A percentile compares a stretch with the other conserved stretches of the same genome.
These are phyloP conservation scores for Dryadomyces quercivorus DNA, from an alignment of 2,329 filamentous ascomycete species.

Conservation along the genomic window DNA sequence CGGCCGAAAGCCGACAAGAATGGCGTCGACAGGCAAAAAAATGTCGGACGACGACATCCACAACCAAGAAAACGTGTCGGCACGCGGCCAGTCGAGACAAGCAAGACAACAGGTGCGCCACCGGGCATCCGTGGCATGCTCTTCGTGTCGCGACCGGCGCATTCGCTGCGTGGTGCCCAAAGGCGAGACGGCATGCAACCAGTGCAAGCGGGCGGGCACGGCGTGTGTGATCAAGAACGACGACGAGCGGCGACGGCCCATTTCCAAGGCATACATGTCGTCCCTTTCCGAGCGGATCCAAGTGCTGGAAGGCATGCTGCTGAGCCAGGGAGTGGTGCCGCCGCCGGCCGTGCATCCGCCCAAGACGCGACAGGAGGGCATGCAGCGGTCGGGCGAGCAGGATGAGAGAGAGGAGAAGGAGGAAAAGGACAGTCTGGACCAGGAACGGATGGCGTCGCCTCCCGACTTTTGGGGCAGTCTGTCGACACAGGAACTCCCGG, in stretches of 20 bases:
- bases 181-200: slow-evolving; percentile 36
- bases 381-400: too few species aligned
- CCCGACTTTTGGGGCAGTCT: slow-evolving; percentile 19
- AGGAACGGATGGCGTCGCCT: slow-evolving; percentile 19
- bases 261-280: slow-evolving; percentile 46
- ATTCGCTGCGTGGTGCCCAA: slow-evolving; percentile 40
- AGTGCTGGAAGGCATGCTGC: slow-evolving; percentile 37
- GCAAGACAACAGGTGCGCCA: slow-evolving; percentile 27
- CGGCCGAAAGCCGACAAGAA: not conserved
- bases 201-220: slow-evolving; percentile 37
- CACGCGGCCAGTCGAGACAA: slow-evolving; percentile 17
- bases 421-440: not conserved
- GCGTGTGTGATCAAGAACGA: slow-evolving; percentile 45
- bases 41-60: slow-evolving; percentile 14
- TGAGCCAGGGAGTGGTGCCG: slow-evolving; percentile 33
- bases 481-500: too few species aligned
- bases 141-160: slow-evolving; percentile 34
- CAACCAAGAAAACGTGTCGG: slow-evolving; percentile 23
- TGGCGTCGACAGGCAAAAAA: slow-evolving; percentile 4
- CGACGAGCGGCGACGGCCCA: slow-evolving; percentile 41
- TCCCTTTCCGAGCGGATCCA: slow-evolving; percentile 41
- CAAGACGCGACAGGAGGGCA: slow-evolving; percentile 31
- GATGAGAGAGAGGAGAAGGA: too few species aligned
- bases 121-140: slow-evolving; percentile 42
- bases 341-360: slow-evolving; percentile 41